Evolutionary conservation across 1,284 basidiomycete species (phyloP), one percentile per base, ranked within the genome.

Genomic region (Marasmius tenuissimus): DNA sequence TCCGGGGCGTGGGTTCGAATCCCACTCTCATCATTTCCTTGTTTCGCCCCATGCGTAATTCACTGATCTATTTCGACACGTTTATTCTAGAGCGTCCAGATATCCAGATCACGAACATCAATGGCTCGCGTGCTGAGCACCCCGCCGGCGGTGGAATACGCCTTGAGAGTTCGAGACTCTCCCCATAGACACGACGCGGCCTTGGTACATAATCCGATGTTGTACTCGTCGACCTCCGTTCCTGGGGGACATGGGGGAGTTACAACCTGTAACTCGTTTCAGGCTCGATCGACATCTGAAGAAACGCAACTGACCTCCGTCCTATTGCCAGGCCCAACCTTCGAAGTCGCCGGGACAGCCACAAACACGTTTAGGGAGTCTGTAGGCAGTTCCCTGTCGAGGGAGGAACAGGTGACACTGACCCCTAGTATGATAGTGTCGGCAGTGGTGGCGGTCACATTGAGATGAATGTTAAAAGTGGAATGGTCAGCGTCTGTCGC

Each of bases 1-100:
- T 42, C n/a, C 49, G 49, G 73, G 75, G 75, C 75, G 75, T 72
- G 76, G 74, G 76, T 77, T 78, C 75, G 73, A 78, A 77, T 77
- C 75, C 74, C 75, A 71, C 74, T 75, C 69, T 62, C 63, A 18
- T 45, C 42, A 45, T 45, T 27, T 27, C 4, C 2, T 2, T 27
- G 27, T 27, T 27, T 4, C 4, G 4, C 4, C 4, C 4, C 27
- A 27, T 27, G 27, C 27, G 4, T 27, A 27, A 27, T 27, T 27
- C 27, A 27, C 27, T 27, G 27, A 27, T 27, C 27, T 27, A 27
- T 4, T 27, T 27, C 27, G 27, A 27, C 4, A 27, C 2, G 4
- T 4, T 4, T 27, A 27, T 4, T 27, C 27, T 27, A 27, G 27
- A 27, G 4, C 4, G 4, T 27, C 27, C 27, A 27, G 27, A 27